Evolutionary conservation across 1,284 basidiomycete genomes (phyloP).

Genomic region (Ustilago xerochloae): DNA sequence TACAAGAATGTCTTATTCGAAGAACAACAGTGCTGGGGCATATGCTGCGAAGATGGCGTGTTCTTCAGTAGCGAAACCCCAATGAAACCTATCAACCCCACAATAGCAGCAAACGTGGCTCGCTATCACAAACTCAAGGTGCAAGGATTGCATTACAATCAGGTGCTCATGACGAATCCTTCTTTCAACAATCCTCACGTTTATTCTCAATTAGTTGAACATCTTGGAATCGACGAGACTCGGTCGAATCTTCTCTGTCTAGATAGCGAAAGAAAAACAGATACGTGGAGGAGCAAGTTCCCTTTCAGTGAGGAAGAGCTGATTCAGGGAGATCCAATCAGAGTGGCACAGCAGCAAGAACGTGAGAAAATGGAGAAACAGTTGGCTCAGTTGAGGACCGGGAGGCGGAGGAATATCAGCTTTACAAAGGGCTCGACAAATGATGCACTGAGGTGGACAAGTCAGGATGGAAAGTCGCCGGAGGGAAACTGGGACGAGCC

Average conservation of each 20-base stretch:
- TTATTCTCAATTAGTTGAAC: slow-evolving; percentile 92
- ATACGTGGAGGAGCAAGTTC: slow-evolving; percentile 11
- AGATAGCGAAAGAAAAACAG: slow-evolving; percentile 7
- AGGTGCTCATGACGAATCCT: slow-evolving; percentile 86
- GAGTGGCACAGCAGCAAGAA: background rate
- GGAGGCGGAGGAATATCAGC: background rate
- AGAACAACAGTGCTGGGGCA: slow-evolving; percentile 17
- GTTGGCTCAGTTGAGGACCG: background rate
- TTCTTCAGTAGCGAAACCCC: background rate
- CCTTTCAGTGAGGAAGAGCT: slow-evolving; percentile 14
- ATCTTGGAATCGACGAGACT: slow-evolving; percentile 83
- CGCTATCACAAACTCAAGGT: slow-evolving; percentile 75
- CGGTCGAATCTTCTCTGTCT: slow-evolving; percentile 29
- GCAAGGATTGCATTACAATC: slow-evolving; percentile 88
- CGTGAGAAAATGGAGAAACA: background rate
- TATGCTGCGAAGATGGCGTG: background rate
- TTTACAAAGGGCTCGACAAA: background rate
- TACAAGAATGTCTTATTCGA: background rate
- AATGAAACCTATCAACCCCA: background rate
- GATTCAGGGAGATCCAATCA: slow-evolving; percentile 22
- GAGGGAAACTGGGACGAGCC: no score
- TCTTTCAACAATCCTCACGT: slow-evolving; percentile 94
- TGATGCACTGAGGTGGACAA: background rate
- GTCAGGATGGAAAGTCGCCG: no score
- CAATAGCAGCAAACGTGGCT: slow-evolving; percentile 73